A percentile compares a stretch with the other conserved stretches of the same genome.
These are phyloP conservation scores for Tritrichomonas foetus DNA, from an alignment of 208 protist species.

Conservation along the genomic window DNA sequence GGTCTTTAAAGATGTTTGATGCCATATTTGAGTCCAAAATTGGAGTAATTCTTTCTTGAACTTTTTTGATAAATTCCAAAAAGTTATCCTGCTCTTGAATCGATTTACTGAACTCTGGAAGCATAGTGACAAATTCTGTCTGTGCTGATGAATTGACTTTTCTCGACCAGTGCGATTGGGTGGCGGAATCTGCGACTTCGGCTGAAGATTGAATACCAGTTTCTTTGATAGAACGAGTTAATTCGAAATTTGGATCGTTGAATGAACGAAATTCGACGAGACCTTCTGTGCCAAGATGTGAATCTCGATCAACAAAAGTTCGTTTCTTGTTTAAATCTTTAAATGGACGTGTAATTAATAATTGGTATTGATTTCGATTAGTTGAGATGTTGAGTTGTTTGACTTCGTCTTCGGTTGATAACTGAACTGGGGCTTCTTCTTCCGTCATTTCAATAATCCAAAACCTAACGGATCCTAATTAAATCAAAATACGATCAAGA, in stretches of 20 bases:
- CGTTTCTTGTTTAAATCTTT: constrained; percentile 35
- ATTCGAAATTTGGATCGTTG: constrained; percentile 18
- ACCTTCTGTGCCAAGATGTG: constrained; percentile 32
- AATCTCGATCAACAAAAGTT: constrained; percentile 11
- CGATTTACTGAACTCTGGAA: background rate
- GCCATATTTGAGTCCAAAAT: background rate
- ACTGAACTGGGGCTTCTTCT: background rate
- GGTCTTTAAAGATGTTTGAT: background rate
- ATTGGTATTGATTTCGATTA: background rate
- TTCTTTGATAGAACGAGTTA: background rate
- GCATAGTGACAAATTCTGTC: background rate
- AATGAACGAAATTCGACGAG: constrained; percentile 21
- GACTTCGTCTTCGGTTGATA: constrained; percentile 31
- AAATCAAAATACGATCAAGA: too few relatives aligned
- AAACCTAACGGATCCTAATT: too few relatives aligned
- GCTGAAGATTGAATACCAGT: background rate
- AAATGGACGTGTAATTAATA: background rate
- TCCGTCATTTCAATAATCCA: constrained; percentile 26
- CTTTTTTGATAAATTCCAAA: constrained; percentile 16
- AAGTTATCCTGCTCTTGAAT: constrained; percentile 30
- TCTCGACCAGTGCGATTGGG: background rate
- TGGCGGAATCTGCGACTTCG: background rate
- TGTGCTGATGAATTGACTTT: constrained; percentile 34
- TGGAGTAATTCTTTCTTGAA: background rate
- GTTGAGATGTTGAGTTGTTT: background rate